Conservation (phyloP, 345 rosid genomes). For the Hibiscus syriacus region DNA sequence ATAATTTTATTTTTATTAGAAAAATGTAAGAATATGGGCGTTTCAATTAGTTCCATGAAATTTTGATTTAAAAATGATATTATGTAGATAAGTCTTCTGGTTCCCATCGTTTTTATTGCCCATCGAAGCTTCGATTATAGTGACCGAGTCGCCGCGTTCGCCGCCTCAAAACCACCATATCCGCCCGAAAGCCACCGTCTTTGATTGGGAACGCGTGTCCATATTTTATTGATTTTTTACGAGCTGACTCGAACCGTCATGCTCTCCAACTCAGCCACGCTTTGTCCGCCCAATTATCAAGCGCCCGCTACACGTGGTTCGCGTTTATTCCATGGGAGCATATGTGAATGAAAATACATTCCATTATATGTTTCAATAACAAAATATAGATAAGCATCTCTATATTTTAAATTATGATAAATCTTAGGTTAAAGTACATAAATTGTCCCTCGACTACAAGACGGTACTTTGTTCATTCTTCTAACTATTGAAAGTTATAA, state of each 20-base stretch:
- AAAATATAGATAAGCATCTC: no score
- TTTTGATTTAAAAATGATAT: not conserved
- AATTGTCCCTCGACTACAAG: no score
- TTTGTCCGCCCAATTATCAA: slow-evolving; percentile 14
- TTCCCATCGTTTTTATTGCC: not conserved
- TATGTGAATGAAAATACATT: not conserved
- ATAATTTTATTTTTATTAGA: no score
- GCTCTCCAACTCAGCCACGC: slow-evolving; percentile 23
- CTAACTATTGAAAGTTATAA: no score
- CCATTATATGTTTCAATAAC: no score
- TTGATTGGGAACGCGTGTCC: slow-evolving; percentile 7
- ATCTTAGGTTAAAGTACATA: no score
- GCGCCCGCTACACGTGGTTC: slow-evolving; percentile 14
- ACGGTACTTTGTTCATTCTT: no score
- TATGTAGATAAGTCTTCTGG: not conserved
- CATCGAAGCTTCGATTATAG: no score
- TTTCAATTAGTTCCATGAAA: not conserved
- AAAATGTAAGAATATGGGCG: not conserved
- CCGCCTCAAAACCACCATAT: slow-evolving; percentile 5
- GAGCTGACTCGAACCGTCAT: not conserved
- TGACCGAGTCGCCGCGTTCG: slow-evolving; percentile 23
- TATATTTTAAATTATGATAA: no score
- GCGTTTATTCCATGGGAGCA: not conserved
- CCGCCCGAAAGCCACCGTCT: not conserved
- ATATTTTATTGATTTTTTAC: not conserved